Percentiles rank a stretch among this genome's conserved stretches.
phyloP scores from a whole-genome alignment of 495 filamentous ascomycete genomes.

The Amniculicola lignicola region DNA sequence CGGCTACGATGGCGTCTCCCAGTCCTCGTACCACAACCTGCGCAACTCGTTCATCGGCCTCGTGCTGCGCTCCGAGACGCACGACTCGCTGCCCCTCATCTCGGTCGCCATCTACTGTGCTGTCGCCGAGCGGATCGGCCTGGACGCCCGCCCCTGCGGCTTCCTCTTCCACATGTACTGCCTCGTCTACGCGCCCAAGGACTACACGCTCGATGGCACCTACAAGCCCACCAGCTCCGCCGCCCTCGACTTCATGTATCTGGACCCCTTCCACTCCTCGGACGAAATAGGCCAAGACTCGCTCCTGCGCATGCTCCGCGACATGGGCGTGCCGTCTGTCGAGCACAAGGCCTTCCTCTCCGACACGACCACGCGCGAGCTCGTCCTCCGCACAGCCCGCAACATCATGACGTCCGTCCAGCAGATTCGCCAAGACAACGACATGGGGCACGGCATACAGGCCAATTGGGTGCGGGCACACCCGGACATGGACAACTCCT shows the following conservation, averaged over 20 bases:
- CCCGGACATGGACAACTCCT: conserved; percentile 60
- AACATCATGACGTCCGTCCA: conserved; percentile 71
- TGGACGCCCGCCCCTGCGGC: conserved; percentile 69
- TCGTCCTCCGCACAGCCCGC: conserved; percentile 71
- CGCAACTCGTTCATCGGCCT: conserved; percentile 83
- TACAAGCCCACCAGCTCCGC: conserved; percentile 19
- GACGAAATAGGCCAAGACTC: conserved; percentile 59
- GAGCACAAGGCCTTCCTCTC: conserved; percentile 58
- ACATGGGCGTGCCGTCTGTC: conserved; percentile 56
- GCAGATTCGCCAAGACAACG: conserved; percentile 29
- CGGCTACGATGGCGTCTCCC: conserved; percentile 64
- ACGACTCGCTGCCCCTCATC: conserved; percentile 74
- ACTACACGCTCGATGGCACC: conserved; percentile 62
- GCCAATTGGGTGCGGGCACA: conserved; percentile 10
- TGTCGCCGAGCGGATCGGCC: conserved; percentile 60
- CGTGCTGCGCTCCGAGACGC: conserved; percentile 55
- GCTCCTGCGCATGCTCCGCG: conserved; percentile 58
- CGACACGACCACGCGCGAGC: conserved; percentile 58
- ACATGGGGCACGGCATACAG: conserved; percentile 2
- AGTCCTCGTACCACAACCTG: conserved; percentile 70
- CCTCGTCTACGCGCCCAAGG: conserved; percentile 58
- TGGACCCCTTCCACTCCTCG: conserved; percentile 76
- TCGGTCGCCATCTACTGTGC: conserved; percentile 71
- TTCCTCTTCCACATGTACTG: conserved; percentile 80
- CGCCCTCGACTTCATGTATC: conserved; percentile 56